A percentile compares a stretch with the other conserved stretches of the same genome.
Conservation (phyloP, 352 stramenopile species). For the Pythium vanterpoolii region DNA sequence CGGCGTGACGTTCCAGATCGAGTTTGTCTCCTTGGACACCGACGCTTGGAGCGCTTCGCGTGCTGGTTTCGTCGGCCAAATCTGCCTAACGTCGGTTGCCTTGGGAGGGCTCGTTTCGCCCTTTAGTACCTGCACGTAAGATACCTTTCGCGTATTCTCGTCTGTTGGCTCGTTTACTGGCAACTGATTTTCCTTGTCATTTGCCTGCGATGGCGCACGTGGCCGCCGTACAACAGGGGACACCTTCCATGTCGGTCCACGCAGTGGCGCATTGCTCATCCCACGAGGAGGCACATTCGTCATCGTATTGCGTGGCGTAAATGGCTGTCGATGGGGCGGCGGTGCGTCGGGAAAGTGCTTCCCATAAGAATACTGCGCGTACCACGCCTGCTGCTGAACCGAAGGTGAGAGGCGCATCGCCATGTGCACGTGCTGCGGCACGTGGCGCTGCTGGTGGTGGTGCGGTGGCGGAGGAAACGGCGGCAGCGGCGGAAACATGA, state of each 20-base stretch:
- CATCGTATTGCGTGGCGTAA: not conserved
- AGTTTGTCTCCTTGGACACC: not conserved
- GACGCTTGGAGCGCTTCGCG: not conserved
- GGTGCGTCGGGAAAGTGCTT: not conserved
- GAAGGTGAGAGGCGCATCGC: constrained; percentile 1
- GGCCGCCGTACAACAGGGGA: not conserved
- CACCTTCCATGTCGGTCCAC: not conserved
- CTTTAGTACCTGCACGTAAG: not conserved
- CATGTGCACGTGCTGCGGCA: not conserved
- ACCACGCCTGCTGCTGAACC: not conserved
- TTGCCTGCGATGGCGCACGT: not conserved
- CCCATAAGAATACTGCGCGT: not conserved
- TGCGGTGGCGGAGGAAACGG: not conserved
- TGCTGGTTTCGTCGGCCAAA: not conserved
- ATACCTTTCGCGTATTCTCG: not conserved
- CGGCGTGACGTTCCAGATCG: constrained; percentile 13
- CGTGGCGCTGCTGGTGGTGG: not conserved
- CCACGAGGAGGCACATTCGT: not conserved
- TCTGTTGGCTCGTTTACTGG: not conserved
- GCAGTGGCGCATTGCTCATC: not conserved
- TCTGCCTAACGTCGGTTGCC: not conserved
- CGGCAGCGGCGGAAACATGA: constrained; percentile 15
- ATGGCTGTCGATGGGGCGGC: not conserved
- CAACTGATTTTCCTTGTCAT: not conserved
- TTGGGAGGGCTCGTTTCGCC: not conserved